phyloP scores from a whole-genome alignment of 331 rosid genomes.

The Malus hybrid region DNA sequence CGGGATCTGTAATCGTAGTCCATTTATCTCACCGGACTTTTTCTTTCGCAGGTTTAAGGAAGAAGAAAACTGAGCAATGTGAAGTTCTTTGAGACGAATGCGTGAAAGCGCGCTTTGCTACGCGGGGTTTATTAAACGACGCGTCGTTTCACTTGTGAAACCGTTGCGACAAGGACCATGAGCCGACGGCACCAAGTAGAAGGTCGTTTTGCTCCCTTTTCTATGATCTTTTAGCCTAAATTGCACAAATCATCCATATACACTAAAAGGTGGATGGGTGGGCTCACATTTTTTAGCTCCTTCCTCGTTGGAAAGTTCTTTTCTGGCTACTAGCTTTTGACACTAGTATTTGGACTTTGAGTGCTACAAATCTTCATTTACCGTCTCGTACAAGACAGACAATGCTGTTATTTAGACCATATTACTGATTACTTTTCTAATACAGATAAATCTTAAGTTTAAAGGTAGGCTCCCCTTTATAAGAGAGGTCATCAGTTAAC shows the following conservation, averaged over 20 bases:
- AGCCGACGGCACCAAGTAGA: not conserved
- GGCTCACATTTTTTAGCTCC: not conserved
- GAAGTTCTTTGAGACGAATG: not conserved
- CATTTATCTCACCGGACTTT: conserved; percentile 17
- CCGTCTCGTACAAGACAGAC: rapidly evolving
- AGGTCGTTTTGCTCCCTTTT: not conserved
- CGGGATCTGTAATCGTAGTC: conserved; percentile 53
- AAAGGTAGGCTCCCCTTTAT: no score
- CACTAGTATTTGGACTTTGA: rapidly evolving
- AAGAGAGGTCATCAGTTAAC: no score
- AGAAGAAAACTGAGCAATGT: not conserved
- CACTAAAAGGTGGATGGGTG: no score
- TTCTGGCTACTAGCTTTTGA: not conserved
- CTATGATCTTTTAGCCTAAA: no score
- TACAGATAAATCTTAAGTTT: no score
- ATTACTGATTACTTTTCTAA: no score
- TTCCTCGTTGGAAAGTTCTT: not conserved
- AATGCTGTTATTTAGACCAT: no score
- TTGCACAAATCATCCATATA: no score
- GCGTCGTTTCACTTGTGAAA: not conserved
- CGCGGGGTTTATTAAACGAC: not conserved
- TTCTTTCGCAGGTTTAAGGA: conserved; percentile 2
- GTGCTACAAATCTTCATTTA: rapidly evolving
- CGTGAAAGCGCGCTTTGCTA: not conserved
- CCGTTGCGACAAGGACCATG: not conserved